Evolutionary conservation across 352 stramenopile genomes (phyloP), one percentile per base, ranked within the genome.

Genomic region (Phytophthora meadii): DNA sequence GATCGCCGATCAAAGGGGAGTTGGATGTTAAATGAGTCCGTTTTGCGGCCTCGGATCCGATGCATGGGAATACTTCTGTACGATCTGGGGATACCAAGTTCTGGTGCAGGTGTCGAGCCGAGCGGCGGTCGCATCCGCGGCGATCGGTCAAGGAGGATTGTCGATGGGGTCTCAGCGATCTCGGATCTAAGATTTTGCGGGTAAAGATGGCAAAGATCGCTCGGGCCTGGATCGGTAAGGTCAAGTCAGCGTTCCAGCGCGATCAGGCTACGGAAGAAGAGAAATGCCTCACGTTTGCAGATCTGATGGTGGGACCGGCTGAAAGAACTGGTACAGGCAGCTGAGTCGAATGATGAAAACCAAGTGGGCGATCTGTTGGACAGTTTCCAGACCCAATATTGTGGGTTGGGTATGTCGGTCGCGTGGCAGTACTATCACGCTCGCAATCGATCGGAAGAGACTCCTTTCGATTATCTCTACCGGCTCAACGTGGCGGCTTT

Each of bases 351-450:
- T 10, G 1, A 50, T 15, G 0, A 17, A 30, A 11, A 32, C 6
- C 14, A 46, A 32, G 3, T 62, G 28, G 54, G 17, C 1, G 1
- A 48, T 11, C 22, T 63, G 30, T 30, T 45, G 0, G 14, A 24
- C 12, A 36, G 41, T 5, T 63, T 63, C 45, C 55, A 56, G 27
- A 32, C 24, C 0, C 55, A 48, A 24, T 55, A 55, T 17, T 56
- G 55, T 27, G 55, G 55, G 1, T 15, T 41, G 7, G 55, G 42
- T 5, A 12, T 49, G 7, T 49, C 42, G 8, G 42, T 49, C 3
- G 40, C n/a, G 9, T 46, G 36, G 36, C 36, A 42, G 2, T 46
- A 46, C n/a, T 46, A 46, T 10, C 40, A 46, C 40, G 40, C 40
- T 3, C 17, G n/a, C n/a, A 46, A 46, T 1, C n/a, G 17, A 4